These are phyloP conservation scores for Cladosporium phlei DNA, from an alignment of 2,329 filamentous ascomycete species.

Conservation along the genomic window DNA sequence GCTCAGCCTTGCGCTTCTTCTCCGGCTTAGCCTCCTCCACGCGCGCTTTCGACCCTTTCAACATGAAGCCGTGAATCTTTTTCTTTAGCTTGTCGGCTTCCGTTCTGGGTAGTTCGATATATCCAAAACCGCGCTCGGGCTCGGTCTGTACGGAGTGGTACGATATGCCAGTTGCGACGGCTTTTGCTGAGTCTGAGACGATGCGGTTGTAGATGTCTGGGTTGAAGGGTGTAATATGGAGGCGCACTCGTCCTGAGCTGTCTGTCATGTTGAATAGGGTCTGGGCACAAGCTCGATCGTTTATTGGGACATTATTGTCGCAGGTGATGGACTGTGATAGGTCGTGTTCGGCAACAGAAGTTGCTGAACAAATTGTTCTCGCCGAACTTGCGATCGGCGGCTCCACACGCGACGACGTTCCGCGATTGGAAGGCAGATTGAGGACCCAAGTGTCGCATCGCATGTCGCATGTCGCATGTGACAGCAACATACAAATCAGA, in stretches of 20 bases:
- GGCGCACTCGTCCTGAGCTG: constrained; percentile 42
- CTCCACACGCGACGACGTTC: constrained; percentile 3
- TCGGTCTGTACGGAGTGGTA: constrained; percentile 83
- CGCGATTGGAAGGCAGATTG: too few species aligned
- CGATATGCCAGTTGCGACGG: constrained; percentile 73
- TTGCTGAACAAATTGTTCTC: constrained; percentile 12
- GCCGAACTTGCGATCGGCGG: not conserved
- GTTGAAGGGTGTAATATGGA: constrained; percentile 87
- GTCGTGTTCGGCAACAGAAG: constrained; percentile 5
- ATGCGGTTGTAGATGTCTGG: constrained; percentile 67
- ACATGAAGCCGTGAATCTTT: constrained; percentile 79
- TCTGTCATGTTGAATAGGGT: too few species aligned
- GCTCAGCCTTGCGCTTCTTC: constrained; percentile 44
- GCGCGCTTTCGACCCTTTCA: constrained; percentile 80
- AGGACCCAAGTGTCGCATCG: too few species aligned
- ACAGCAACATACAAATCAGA: not conserved
- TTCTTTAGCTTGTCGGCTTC: constrained; percentile 89
- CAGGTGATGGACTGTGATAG: not conserved
- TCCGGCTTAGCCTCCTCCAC: constrained; percentile 74
- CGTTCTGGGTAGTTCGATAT: constrained; percentile 71
- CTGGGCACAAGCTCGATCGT: too few species aligned
- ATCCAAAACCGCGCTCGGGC: constrained; percentile 86
- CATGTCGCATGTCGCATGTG: constrained; percentile 7
- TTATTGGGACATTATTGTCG: constrained; percentile 3
- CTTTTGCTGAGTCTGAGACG: constrained; percentile 62